Conservation (phyloP, 1,284 basidiomycete species). For the Filobasidium uniguttulatum region DNA sequence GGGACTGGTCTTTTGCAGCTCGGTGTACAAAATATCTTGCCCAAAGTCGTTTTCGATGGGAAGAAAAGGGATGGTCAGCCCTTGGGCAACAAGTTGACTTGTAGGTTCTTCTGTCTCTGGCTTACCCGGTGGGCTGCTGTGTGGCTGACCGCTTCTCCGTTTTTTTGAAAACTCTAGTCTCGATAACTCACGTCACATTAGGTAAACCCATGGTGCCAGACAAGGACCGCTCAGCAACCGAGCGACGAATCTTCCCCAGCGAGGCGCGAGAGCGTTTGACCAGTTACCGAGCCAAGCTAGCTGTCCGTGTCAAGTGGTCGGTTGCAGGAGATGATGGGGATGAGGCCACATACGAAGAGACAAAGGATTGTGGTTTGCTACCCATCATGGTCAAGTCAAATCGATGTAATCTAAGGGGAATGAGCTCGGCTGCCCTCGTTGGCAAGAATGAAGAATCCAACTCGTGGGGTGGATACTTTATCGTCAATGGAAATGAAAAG, state of each 20-base stretch:
- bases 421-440: slow-evolving; percentile 79
- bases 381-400: slow-evolving; percentile 98
- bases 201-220: slow-evolving; percentile 78
- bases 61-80: slow-evolving; percentile 47
- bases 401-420: slow-evolving; percentile 74
- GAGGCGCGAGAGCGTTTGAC: slow-evolving; percentile 88
- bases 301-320: slow-evolving; percentile 77
- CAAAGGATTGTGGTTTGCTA: slow-evolving; percentile 77
- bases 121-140: not conserved
- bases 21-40: slow-evolving; percentile 69
- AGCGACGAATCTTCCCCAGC: slow-evolving; percentile 71
- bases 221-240: slow-evolving; percentile 58
- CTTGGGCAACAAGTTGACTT: slow-evolving; percentile 66
- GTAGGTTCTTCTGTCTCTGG: slow-evolving; percentile 49
- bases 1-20: slow-evolving; percentile 68
- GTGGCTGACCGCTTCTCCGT: not conserved
- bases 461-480: slow-evolving; percentile 97
- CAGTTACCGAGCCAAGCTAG: slow-evolving; percentile 84
- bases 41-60: slow-evolving; percentile 87
- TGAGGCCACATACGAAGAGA: slow-evolving; percentile 47
- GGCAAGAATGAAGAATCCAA: slow-evolving; percentile 87
- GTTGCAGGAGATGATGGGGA: slow-evolving; percentile 50
- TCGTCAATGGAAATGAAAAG: slow-evolving; percentile 98
- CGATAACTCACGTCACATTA: slow-evolving; percentile 77
- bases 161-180: slow-evolving; percentile 39